These are phyloP conservation scores for Gnomoniopsis smithogilvyi DNA, from an alignment of 2,329 filamentous ascomycete genomes.

Conservation along the genomic window DNA sequence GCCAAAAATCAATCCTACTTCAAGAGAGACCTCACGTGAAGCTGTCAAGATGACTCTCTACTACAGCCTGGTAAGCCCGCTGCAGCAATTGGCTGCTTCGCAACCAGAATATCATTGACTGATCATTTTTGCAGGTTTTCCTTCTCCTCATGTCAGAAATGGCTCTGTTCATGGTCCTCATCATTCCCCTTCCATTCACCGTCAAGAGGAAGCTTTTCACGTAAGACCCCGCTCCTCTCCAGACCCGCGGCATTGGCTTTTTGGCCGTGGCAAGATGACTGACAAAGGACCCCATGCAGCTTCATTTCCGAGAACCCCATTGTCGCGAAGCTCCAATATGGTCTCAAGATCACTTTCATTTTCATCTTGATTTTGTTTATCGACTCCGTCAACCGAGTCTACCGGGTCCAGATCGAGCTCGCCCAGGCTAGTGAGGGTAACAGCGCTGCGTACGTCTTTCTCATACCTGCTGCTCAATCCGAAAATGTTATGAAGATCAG, in stretches of 20 bases:
- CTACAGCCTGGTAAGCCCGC: conserved; percentile 46
- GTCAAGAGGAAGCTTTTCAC: conserved; percentile 81
- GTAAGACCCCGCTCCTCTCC: conserved; percentile 35
- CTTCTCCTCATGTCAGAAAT: conserved; percentile 80
- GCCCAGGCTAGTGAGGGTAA: conserved; percentile 65
- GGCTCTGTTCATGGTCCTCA: conserved; percentile 73
- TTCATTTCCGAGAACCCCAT: conserved; percentile 89
- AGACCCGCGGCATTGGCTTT: background rate
- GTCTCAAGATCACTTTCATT: conserved; percentile 97
- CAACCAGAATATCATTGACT: conserved; percentile 22
- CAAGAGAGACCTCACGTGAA: background rate
- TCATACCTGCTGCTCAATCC: background rate
- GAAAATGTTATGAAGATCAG: background rate
- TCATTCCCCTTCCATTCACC: conserved; percentile 85
- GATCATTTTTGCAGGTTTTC: conserved; percentile 62
- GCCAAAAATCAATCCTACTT: background rate
- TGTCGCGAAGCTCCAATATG: conserved; percentile 93
- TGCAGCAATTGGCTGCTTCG: background rate
- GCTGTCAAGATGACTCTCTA: conserved; percentile 53
- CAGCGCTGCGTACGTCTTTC: conserved; percentile 44
- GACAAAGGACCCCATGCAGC: conserved; percentile 36
- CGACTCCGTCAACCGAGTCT: conserved; percentile 93
- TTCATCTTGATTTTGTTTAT: conserved; percentile 98
- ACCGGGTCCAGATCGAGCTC: conserved; percentile 91
- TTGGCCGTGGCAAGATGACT: background rate